Evolutionary conservation across 2,329 filamentous ascomycete genomes (phyloP).

Genomic region (Anthostomella pinea): DNA sequence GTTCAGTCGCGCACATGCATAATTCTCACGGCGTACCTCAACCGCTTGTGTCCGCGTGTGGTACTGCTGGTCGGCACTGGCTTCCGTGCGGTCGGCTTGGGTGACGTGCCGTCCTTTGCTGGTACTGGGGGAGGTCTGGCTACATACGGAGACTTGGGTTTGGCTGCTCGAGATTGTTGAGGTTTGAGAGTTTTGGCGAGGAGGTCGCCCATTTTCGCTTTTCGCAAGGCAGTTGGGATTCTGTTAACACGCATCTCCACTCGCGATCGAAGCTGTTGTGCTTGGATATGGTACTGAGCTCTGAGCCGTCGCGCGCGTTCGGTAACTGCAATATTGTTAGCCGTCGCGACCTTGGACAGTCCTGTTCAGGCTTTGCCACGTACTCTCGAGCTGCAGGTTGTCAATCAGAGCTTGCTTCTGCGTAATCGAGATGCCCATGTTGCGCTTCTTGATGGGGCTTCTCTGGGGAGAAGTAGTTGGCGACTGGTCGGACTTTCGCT

Average conservation of each 20-base stretch:
- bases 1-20: conserved; percentile 12
- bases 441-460: conserved; percentile 63
- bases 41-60: conserved; percentile 42
- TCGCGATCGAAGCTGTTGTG: conserved; percentile 77
- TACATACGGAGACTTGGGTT: conserved; percentile 23
- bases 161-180: conserved; percentile 35
- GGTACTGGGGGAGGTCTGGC: conserved; percentile 45
- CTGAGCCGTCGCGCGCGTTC: conserved; percentile 69
- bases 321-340: conserved; percentile 27
- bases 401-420: conserved; percentile 88
- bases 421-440: conserved; percentile 58
- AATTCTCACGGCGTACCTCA: conserved; percentile 43
- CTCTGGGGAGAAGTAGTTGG: conserved; percentile 36
- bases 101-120: conserved; percentile 44
- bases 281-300: conserved; percentile 84
- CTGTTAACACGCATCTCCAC: conserved; percentile 93
- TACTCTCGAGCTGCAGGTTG: conserved; percentile 86
- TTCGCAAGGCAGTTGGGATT: conserved; percentile 76
- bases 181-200: conserved; percentile 51
- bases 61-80: conserved; percentile 28
- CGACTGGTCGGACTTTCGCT: conserved; percentile 43
- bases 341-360: conserved; percentile 1
- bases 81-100: conserved; percentile 35
- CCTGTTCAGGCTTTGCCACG: conserved; percentile 27
- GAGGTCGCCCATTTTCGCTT: conserved; percentile 79